Evolutionary conservation across 495 filamentous ascomycete species (phyloP), one percentile per base, ranked within the genome.

Genomic region (Evernia prunastri): DNA sequence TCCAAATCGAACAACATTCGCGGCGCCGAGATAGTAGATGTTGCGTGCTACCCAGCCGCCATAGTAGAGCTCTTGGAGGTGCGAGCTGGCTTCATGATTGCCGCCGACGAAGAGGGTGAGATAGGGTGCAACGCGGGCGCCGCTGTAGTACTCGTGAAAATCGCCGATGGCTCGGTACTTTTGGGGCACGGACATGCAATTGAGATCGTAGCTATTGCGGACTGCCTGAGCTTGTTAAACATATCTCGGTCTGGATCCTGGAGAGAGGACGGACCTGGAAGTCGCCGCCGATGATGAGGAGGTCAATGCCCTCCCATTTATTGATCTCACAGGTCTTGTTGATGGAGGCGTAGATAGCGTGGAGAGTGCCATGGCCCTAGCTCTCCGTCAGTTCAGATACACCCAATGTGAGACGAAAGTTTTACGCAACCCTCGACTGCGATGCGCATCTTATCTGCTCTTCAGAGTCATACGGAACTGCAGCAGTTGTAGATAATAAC

Each of bases 1-100:
- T 4, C 92, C 92, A 57, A 91, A 81, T 20, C 88, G 86, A 9
- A 98, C 69, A 12, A 97, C 86, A 68, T 92, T 95, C 33, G 94
- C 89, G 17, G 92, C 91, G 49, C 94, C 94, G 68, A 97, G 74
- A 77, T 96, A 98, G 78, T 95, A 98, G 59, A 98, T 98, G 60
- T 93, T 96, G 23, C 89, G 92, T 1, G 93, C 93, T 3, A 90
- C 94, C 94, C 94, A 98, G 43, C 94, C 94, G 47, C 94, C 94
- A 72, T 97, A 96, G 77, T 90, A 95, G 4, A 98, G 82, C 71
- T 98, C 94, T 77, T 83, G 91, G 0, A 96, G 73, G 71, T 97
- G 81, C 39, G 88, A 91, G 65, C 88, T 86, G 0, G 94, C 91
- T 74, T 98, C 94, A 67, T 98, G 94, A 71, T 98, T 98, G 11